Conservation (phyloP, 176 grass and related monocot species). For the Carex cristatella region DNA sequence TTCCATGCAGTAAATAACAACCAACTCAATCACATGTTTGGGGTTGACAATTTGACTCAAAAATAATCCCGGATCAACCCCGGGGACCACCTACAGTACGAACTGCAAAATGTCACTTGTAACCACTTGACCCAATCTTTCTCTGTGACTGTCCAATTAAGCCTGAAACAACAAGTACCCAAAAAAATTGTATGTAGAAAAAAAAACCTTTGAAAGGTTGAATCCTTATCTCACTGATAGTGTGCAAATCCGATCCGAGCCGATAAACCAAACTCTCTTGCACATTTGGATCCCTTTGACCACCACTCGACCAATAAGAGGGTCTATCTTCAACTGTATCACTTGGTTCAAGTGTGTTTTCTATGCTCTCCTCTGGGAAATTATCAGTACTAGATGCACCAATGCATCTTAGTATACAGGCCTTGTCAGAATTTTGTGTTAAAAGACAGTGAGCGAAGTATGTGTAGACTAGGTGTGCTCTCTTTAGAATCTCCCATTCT, state of each 20-base stretch:
- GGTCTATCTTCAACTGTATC: conserved; percentile 21
- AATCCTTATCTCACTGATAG: conserved; percentile 61
- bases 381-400: conserved; percentile 86
- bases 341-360: conserved; percentile 50
- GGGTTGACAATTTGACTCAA: neutral
- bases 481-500: conserved; percentile 27
- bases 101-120: neutral
- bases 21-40: neutral
- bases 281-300: conserved; percentile 25
- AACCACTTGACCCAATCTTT: neutral
- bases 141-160: neutral
- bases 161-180: neutral
- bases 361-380: conserved; percentile 69
- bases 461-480: conserved; percentile 46
- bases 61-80: neutral
- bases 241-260: conserved; percentile 43
- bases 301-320: conserved; percentile 96
- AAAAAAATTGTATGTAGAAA: neutral
- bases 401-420: conserved; percentile 50
- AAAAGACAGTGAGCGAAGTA: conserved; percentile 42
- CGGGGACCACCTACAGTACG: neutral
- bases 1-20: neutral
- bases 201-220: conserved; percentile 63
- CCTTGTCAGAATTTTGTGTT: conserved; percentile 18
- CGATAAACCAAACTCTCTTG: conserved; percentile 65